Conservation (phyloP, 441 rosid species). For the Daphne laureola region DNA sequence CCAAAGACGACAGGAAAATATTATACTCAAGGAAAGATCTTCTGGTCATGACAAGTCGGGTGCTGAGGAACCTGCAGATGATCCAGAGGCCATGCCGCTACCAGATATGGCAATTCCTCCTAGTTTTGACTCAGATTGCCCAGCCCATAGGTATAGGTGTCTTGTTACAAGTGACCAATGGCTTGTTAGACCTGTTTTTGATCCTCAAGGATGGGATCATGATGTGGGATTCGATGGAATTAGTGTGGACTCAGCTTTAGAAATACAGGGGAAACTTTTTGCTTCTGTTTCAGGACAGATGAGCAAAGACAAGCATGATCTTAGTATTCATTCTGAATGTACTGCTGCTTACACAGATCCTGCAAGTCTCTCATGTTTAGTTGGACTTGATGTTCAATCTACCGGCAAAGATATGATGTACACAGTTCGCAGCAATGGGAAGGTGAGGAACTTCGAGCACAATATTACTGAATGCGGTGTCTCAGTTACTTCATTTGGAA, state of each 20-base stretch:
- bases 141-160: constrained; percentile 58
- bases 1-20: constrained; percentile 35
- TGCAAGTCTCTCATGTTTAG: constrained; percentile 40
- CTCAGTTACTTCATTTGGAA: constrained; percentile 51
- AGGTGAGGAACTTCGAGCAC: constrained; percentile 49
- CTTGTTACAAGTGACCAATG: constrained; percentile 50
- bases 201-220: constrained; percentile 94
- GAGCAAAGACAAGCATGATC: constrained; percentile 72
- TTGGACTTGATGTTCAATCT: constrained; percentile 72
- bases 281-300: constrained; percentile 68
- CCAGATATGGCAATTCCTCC: constrained; percentile 81
- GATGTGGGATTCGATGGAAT: constrained; percentile 92
- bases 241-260: constrained; percentile 63
- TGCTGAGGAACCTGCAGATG: constrained; percentile 36
- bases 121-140: constrained; percentile 70
- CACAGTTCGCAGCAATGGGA: constrained; percentile 50
- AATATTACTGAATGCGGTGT: constrained; percentile 57
- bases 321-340: constrained; percentile 71
- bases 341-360: constrained; percentile 47
- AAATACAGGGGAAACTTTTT: constrained; percentile 36
- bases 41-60: constrained; percentile 25
- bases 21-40: constrained; percentile 26
- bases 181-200: constrained; percentile 77
- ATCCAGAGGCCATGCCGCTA: constrained; percentile 51
- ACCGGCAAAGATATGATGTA: constrained; percentile 67